phyloP scores from a whole-genome alignment of 2,329 filamentous ascomycete genomes.

The Nigrograna mackinnonii region DNA sequence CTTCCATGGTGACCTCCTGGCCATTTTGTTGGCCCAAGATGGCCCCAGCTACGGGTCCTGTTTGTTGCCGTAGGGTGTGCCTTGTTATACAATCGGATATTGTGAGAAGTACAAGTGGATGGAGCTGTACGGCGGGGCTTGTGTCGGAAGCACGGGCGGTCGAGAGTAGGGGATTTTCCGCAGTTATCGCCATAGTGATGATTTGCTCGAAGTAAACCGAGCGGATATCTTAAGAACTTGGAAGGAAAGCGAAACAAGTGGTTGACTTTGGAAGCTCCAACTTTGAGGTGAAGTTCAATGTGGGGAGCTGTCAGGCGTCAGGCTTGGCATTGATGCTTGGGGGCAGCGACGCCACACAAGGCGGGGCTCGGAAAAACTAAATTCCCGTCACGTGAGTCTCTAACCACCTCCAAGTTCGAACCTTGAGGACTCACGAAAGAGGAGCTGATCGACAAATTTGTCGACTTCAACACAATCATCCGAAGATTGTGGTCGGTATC shows the following conservation, averaged over 20 bases:
- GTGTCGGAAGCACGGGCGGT: slow-evolving; percentile 63
- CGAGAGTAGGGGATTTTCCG: slow-evolving; percentile 48
- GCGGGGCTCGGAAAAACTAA: slow-evolving; percentile 5
- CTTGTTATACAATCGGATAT: slow-evolving; percentile 97
- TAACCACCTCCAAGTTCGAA: too few species aligned
- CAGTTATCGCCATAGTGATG: slow-evolving; percentile 41
- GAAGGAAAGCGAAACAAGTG: too few species aligned
- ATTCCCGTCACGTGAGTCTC: slow-evolving; percentile 12
- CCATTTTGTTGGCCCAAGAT: slow-evolving; percentile 92
- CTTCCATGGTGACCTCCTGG: slow-evolving; percentile 86
- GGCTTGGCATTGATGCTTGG: slow-evolving; percentile 7
- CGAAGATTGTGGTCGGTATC: too few species aligned
- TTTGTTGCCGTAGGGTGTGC: slow-evolving; percentile 76
- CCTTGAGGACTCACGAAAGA: too few species aligned
- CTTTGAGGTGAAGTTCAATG: too few species aligned
- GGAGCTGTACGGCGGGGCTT: slow-evolving; percentile 78
- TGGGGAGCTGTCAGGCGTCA: slow-evolving; percentile 12
- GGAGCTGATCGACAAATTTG: too few species aligned
- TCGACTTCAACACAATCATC: too few species aligned
- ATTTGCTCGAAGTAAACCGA: not conserved
- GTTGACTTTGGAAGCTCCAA: too few species aligned
- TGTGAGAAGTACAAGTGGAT: slow-evolving; percentile 92
- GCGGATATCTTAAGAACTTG: too few species aligned
- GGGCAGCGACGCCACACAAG: not conserved
- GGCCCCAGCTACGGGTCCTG: slow-evolving; percentile 79